Conservation (phyloP, 2,329 filamentous ascomycete species). For the Rhinocladiella similis region DNA sequence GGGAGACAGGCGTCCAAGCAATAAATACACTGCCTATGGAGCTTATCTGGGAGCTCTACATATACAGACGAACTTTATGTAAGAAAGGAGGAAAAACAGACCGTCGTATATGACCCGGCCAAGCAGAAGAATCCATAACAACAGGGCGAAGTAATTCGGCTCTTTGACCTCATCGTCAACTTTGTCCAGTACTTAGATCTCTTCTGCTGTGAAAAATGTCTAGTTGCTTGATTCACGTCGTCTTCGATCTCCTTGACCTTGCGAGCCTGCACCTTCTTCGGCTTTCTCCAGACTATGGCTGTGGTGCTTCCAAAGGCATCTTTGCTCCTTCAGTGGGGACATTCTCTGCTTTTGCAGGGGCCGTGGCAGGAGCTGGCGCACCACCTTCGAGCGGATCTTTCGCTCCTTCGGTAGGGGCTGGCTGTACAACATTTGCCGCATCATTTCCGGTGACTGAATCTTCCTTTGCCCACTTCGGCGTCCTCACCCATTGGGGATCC, state of each 20-base stretch:
- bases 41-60: too few relatives aligned
- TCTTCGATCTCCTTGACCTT: background rate
- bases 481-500: slow-evolving; percentile 45
- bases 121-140: too few relatives aligned
- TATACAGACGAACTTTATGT: too few relatives aligned
- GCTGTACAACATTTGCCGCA: slow-evolving; percentile 16
- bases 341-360: slow-evolving; percentile 19
- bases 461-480: slow-evolving; percentile 46
- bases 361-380: slow-evolving; percentile 11
- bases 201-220: background rate
- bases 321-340: slow-evolving; percentile 14
- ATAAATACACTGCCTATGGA: too few relatives aligned
- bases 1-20: too few relatives aligned
- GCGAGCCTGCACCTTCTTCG: background rate
- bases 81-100: too few relatives aligned
- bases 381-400: slow-evolving; percentile 14
- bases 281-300: background rate
- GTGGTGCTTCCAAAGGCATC: slow-evolving; percentile 5
- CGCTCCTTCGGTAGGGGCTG: slow-evolving; percentile 19
- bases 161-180: too few relatives aligned
- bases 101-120: too few relatives aligned
- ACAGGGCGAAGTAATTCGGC: too few relatives aligned
- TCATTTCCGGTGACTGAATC: slow-evolving; percentile 21
- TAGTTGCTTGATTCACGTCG: background rate
- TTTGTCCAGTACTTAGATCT: background rate